Evolutionary conservation across 768 basidiomycete genomes (phyloP).

Genomic region (Lentinula raphanica): DNA sequence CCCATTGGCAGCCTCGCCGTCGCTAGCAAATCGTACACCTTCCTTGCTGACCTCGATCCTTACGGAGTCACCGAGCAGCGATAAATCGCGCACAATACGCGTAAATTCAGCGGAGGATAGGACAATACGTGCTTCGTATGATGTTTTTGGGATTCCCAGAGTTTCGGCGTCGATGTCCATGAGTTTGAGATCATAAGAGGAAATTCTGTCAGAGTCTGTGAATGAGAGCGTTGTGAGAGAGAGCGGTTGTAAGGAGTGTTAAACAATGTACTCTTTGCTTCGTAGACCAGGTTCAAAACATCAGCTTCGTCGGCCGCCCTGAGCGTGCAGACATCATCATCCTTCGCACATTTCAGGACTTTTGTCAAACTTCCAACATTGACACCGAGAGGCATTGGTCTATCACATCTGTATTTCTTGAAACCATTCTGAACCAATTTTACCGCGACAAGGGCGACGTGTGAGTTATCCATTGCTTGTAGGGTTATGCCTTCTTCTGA

Average conservation of each 20-base stretch:
- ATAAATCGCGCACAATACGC: constrained; percentile 89
- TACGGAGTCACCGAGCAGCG: constrained; percentile 86
- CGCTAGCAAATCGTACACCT: constrained; percentile 86
- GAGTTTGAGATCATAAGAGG: constrained; percentile 98
- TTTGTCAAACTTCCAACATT: constrained; percentile 87
- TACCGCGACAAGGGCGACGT: constrained; percentile 94
- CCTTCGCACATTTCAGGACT: constrained; percentile 95
- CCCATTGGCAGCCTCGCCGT: constrained; percentile 93
- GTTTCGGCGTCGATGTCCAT: constrained; percentile 99
- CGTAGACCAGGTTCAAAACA: constrained; percentile 81
- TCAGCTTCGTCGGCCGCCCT: constrained; percentile 92
- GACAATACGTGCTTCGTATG: constrained; percentile 89
- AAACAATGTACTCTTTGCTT: constrained; percentile 69
- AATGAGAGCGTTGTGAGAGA: too few relatives aligned
- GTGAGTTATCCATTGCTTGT: constrained; percentile 99
- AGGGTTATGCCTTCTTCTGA: constrained; percentile 91
- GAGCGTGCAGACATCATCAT: constrained; percentile 87
- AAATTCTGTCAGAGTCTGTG: constrained; percentile 84
- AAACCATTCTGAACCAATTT: constrained; percentile 77
- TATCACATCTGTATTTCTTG: constrained; percentile 86
- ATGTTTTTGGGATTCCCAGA: constrained; percentile 93
- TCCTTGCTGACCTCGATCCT: constrained; percentile 96
- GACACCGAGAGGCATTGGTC: constrained; percentile 87
- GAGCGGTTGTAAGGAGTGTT: too few relatives aligned
- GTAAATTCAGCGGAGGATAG: constrained; percentile 85